Base-by-base conservation (phyloP, 305 asterid species). In the Solanum chacoense region DNA sequence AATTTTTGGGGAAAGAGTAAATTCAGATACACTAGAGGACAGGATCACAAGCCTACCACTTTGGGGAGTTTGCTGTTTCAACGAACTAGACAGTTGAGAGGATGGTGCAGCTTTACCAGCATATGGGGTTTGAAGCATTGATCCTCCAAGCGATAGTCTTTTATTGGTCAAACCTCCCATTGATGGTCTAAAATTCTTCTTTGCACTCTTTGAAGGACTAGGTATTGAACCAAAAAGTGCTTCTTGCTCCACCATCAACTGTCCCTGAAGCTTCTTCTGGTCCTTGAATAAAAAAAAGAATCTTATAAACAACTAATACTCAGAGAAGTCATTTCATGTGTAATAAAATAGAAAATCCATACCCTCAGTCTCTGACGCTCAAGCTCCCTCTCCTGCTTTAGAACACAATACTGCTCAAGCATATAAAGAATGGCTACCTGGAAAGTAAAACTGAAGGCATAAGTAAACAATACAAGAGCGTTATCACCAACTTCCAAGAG, bases 221-320 rank as follows among this genome's bases (percentile, higher is more conserved):
- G 95, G 98, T 88, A 93, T 94, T 87, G 98, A 93, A 67, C 99
- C 99, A n/a, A 93, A 97, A 8, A 93, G 94, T 65, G 95, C 94
- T 94, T 97, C 99, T 91, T 96, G 94, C 91, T 96, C 98, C 29
- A 94, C 87, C 72, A 95, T 90, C 79, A 95, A 89, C 92, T 92
- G 98, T 74, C 98, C 98, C 67, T 96, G 98, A 55, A 97, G 94
- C 91, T 94, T 97, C 96, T 96, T 97, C 91, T 92, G 98, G 84
- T 95, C 98, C 99, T 96, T 88, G 80, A 88, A 81, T 35, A 80
- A 87, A 37, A 88, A 80, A 35, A 38, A 42, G 38, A 42, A 31
- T 32, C 13, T 11, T 55, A 7, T 55, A 55, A 32, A 55, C 87
- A 50, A 31, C 87, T 85, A 87, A 88, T 67, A 84, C 83, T 67